Evolutionary conservation across 768 basidiomycete genomes (phyloP).

Genomic region (Hysterangium stoloniferum): DNA sequence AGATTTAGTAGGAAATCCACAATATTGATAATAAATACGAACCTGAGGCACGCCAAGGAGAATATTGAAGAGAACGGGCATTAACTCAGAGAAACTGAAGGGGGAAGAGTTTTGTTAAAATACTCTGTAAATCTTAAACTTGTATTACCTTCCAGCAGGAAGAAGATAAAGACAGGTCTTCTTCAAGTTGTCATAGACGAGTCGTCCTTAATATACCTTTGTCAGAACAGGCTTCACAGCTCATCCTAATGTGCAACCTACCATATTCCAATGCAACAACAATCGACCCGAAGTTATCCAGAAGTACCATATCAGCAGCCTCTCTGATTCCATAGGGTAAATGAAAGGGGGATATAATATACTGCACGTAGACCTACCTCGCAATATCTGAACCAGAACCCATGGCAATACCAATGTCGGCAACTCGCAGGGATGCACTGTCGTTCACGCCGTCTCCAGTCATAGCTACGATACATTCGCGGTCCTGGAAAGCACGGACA

Average conservation of each 20-base stretch:
- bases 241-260: conserved; percentile 9
- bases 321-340: conserved; percentile 22
- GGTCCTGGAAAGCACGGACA: conserved; percentile 47
- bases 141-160: conserved; percentile 40
- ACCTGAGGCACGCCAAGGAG: conserved; percentile 32
- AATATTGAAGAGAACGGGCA: conserved; percentile 50
- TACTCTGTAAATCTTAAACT: conserved; percentile 29
- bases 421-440: conserved; percentile 48
- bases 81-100: conserved; percentile 48
- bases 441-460: conserved; percentile 65
- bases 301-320: conserved; percentile 56
- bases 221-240: not conserved
- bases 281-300: conserved; percentile 61
- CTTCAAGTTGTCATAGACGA: conserved; percentile 58
- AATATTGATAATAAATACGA: not conserved
- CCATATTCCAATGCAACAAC: conserved; percentile 59
- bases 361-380: conserved; percentile 17
- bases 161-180: conserved; percentile 45
- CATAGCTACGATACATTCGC: conserved; percentile 49
- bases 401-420: conserved; percentile 57
- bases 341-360: no score
- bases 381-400: conserved; percentile 46
- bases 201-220: conserved; percentile 27
- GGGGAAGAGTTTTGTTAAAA: conserved; percentile 6
- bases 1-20: not conserved